These are phyloP conservation scores for Penicillium sp. DNA, from an alignment of 2,329 filamentous ascomycete species.

Conservation along the genomic window DNA sequence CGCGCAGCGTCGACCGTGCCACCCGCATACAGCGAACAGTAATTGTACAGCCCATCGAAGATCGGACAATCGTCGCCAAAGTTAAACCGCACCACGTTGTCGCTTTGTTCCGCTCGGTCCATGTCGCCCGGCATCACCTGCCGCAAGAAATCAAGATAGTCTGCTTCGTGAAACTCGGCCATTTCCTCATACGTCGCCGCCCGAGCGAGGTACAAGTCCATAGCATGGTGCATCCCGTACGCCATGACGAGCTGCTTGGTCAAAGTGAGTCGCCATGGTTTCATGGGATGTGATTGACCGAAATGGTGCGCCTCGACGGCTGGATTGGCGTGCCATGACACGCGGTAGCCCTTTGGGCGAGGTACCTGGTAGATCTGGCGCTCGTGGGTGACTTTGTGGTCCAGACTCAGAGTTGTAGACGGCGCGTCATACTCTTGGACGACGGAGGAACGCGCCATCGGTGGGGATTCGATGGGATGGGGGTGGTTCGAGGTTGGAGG, in stretches of 20 bases:
- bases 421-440: constrained; percentile 58
- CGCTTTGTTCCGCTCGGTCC: constrained; percentile 66
- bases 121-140: constrained; percentile 74
- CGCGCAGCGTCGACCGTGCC: constrained; percentile 89
- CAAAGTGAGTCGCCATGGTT: constrained; percentile 94
- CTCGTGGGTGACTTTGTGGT: constrained; percentile 59
- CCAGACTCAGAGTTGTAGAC: constrained; percentile 54
- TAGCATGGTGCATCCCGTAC: constrained; percentile 94
- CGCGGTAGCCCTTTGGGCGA: constrained; percentile 82
- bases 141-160: constrained; percentile 89
- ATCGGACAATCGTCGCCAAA: constrained; percentile 94
- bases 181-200: constrained; percentile 88
- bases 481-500: background rate
- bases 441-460: constrained; percentile 52
- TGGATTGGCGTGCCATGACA: constrained; percentile 95
- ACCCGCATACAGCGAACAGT: constrained; percentile 91
- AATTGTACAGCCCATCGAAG: constrained; percentile 94
- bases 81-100: constrained; percentile 72
- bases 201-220: constrained; percentile 90
- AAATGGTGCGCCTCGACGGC: constrained; percentile 97
- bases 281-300: constrained; percentile 97
- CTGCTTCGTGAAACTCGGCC: constrained; percentile 80
- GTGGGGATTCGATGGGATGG: constrained; percentile 13
- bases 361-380: constrained; percentile 71
- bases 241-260: constrained; percentile 94